Conservation (phyloP, 495 filamentous ascomycete genomes). For the Penicillium manginii region DNA sequence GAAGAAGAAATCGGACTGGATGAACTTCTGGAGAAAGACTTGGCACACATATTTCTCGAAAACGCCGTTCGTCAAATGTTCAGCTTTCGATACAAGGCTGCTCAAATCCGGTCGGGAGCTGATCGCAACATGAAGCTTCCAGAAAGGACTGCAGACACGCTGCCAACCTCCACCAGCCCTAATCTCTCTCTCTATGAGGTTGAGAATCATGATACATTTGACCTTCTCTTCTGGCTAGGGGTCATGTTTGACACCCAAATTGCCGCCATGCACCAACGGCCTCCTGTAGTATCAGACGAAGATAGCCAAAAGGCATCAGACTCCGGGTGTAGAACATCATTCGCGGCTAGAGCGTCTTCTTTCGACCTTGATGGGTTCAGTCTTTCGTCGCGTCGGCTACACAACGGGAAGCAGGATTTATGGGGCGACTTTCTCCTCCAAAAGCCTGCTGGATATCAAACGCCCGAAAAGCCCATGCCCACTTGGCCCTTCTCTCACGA, state of each 20-base stretch:
- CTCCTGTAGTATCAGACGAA: constrained; percentile 49
- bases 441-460: constrained; percentile 6
- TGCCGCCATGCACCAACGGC: constrained; percentile 50
- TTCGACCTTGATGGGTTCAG: constrained; percentile 20
- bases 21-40: constrained; percentile 41
- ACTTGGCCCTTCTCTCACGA: constrained; percentile 51
- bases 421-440: constrained; percentile 43
- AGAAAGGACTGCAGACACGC: neutral
- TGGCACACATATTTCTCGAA: constrained; percentile 43
- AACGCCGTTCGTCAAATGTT: constrained; percentile 39
- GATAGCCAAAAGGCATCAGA: constrained; percentile 38
- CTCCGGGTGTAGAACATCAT: neutral
- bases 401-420: constrained; percentile 17
- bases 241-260: constrained; percentile 57
- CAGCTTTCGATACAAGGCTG: constrained; percentile 35
- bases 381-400: constrained; percentile 1
- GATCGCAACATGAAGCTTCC: neutral
- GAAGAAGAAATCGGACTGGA: constrained; percentile 20
- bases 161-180: neutral
- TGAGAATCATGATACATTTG: constrained; percentile 43
- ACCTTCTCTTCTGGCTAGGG: constrained; percentile 51
- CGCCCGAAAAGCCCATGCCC: constrained; percentile 10
- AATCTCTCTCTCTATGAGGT: constrained; percentile 22
- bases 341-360: neutral
- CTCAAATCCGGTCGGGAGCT: constrained; percentile 4